Conservation (phyloP, 108 stramenopile genomes). For the Poteriospumella lacustris region DNA sequence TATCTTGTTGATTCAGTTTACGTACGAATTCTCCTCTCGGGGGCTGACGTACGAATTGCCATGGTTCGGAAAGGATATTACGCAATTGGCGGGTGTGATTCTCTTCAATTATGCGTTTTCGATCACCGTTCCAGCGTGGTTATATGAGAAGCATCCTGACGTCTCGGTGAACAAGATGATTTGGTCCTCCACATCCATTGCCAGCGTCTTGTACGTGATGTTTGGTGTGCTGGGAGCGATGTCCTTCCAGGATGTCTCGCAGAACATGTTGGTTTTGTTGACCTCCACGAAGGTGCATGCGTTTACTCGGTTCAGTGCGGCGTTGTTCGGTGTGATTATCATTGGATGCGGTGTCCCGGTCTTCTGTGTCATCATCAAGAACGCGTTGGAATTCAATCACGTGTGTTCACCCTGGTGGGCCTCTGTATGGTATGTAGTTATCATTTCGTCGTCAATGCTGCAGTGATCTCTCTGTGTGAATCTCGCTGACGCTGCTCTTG, state of each 20-base stretch:
- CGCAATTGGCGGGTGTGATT: constrained; percentile 4
- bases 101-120: constrained; percentile 48
- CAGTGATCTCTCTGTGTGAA: not conserved
- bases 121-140: constrained; percentile 68
- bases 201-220: constrained; percentile 54
- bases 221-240: constrained; percentile 61
- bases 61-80: not conserved
- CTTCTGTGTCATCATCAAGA: constrained; percentile 42
- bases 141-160: constrained; percentile 59
- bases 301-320: constrained; percentile 29
- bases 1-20: constrained; percentile 17
- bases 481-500: not conserved
- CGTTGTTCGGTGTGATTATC: constrained; percentile 64
- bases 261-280: constrained; percentile 25
- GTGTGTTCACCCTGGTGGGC: constrained; percentile 34
- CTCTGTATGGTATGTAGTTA: constrained; percentile 40
- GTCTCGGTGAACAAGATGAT: constrained; percentile 35
- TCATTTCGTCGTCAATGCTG: not conserved
- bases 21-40: not conserved
- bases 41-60: not conserved
- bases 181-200: constrained; percentile 27
- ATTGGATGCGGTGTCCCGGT: constrained; percentile 67
- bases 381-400: constrained; percentile 41
- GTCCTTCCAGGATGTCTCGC: constrained; percentile 51
- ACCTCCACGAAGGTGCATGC: not conserved